Conservation (phyloP, 2,329 filamentous ascomycete genomes). For the Torrubiella hemipterigena region DNA sequence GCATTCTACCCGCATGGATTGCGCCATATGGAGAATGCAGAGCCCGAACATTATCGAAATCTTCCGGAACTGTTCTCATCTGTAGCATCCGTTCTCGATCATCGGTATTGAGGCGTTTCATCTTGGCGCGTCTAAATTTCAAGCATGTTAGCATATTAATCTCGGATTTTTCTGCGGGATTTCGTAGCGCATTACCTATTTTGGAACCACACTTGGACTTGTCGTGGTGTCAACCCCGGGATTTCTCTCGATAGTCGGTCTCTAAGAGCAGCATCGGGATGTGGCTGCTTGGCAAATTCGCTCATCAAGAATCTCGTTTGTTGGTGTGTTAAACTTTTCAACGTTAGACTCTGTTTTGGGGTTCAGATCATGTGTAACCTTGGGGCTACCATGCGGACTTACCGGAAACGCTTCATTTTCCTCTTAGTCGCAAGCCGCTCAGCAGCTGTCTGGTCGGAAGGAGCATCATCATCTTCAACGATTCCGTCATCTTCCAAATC, state of each 20-base stretch:
- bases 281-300: conserved; percentile 88
- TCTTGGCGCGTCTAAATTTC: conserved; percentile 48
- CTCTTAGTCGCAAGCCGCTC: conserved; percentile 45
- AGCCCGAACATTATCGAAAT: conserved; percentile 59
- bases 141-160: neutral
- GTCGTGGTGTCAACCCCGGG: conserved; percentile 77
- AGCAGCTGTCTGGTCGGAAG: conserved; percentile 40
- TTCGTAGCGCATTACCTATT: conserved; percentile 54
- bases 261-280: conserved; percentile 83
- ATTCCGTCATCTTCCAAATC: too few species aligned
- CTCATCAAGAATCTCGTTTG: conserved; percentile 98
- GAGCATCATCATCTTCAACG: too few species aligned
- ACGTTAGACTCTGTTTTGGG: conserved; percentile 19
- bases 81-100: conserved; percentile 61
- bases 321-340: conserved; percentile 71
- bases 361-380: neutral
- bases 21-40: conserved; percentile 57
- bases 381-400: conserved; percentile 12
- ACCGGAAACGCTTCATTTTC: conserved; percentile 76
- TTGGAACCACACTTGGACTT: conserved; percentile 98
- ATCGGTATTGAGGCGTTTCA: conserved; percentile 59
- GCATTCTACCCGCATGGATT: too few species aligned
- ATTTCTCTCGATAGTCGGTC: conserved; percentile 83
- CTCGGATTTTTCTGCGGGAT: conserved; percentile 3
- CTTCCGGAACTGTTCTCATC: conserved; percentile 59